Base-by-base conservation (phyloP, 2,329 filamentous ascomycete species). In the Monilinia polystroma region DNA sequence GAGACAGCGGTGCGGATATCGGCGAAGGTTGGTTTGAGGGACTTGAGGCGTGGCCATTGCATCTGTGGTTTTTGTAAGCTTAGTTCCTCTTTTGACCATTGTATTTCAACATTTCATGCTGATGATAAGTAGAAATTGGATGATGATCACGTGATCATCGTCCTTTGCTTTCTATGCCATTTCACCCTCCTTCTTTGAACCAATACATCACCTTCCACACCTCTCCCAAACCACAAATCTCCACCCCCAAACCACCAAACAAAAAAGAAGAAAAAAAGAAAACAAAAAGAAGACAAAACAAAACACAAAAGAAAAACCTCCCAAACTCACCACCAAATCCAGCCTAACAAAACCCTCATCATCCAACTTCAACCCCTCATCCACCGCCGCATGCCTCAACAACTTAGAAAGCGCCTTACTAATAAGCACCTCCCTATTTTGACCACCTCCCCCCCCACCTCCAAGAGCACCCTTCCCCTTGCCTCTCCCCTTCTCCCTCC, bases 1-100 rank as follows among this genome's bases (percentile, higher is more conserved):
- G 81, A 78, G 16, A 97, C 93, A 20, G 89, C 84, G 12, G 82
- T 77, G 64, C 85, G 81, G 70, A 99, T 83, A 71, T 97, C 94
- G 2, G 82, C 79, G 67, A 97, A 85, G 0, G 89, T 90, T n/a
- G 90, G 85, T 69, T 90, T 83, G 12, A 96, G 82, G 4, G 85
- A 86, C 70, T 85, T 86, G 65, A 97, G 67, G 73, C 78, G 72
- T 71, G 75, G 66, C 77, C 76, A 77, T 72, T 73, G 66, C 67
- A 77, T 72, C 75, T 77, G 52, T 49, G n/a, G 23, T 16, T 51
- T 16, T 52, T 26, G 26, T 66, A 7, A 66, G 43, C 20, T 60
- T 8, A 11, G 20, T 49, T 18, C 3, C 16, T 35, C 12, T 5
- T 6, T 23, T 11, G 8, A 23, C n/a, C 20, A 16, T 43, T 5